A percentile compares a stretch with the other conserved stretches of the same genome.
These are phyloP conservation scores for Diaporthe sp. DNA, from an alignment of 2,329 filamentous ascomycete genomes.

Conservation along the genomic window DNA sequence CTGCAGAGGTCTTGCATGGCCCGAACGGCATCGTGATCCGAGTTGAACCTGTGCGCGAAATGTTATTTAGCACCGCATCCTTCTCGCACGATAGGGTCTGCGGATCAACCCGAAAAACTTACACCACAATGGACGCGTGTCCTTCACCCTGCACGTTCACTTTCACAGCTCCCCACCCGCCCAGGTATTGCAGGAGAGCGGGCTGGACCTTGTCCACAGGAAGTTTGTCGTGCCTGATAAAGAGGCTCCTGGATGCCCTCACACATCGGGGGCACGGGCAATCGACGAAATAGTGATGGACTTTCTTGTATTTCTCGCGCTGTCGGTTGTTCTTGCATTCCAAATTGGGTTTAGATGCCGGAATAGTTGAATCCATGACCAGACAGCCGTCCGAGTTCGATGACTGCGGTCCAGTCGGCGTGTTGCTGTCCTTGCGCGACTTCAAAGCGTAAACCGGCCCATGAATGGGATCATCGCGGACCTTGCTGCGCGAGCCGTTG, in stretches of 20 bases:
- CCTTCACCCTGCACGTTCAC: neutral
- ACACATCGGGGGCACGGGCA: conserved; percentile 26
- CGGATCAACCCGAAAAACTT: neutral
- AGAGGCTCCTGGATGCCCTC: conserved; percentile 32
- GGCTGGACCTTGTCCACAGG: too few species aligned
- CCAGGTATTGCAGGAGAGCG: conserved; percentile 25
- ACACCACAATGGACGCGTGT: neutral
- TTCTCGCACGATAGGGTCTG: neutral
- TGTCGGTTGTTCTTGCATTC: neutral
- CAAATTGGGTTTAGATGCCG: too few species aligned
- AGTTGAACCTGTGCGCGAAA: conserved; percentile 17
- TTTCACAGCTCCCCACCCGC: neutral
- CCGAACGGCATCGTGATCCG: conserved; percentile 31
- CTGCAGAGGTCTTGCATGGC: conserved; percentile 21
- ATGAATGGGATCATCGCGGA: conserved; percentile 32
- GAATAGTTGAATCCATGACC: neutral
- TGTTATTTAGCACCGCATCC: neutral
- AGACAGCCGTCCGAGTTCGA: neutral
- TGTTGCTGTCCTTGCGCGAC: conserved; percentile 21
- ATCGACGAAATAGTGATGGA: neutral
- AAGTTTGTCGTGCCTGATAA: neutral
- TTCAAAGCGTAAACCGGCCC: conserved; percentile 36
- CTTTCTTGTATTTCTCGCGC: too few species aligned
- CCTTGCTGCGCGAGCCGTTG: conserved; percentile 26
- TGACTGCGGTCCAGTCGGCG: neutral